Evolutionary conservation across 345 rosid genomes (phyloP).

Genomic region (Microcos paniculata): DNA sequence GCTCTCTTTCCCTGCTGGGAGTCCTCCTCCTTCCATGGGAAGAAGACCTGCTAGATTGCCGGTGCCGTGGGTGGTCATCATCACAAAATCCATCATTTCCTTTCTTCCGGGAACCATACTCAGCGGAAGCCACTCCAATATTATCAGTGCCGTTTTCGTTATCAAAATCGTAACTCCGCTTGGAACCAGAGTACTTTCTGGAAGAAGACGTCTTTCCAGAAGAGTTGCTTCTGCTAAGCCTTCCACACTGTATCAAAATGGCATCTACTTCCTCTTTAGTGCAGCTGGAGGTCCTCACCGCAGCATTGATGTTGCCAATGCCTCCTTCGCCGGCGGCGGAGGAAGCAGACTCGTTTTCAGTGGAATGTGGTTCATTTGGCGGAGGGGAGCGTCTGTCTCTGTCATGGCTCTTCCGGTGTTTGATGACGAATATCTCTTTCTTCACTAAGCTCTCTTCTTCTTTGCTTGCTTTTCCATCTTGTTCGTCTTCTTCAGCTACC

Average conservation of each 20-base stretch:
- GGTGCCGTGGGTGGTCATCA: slow-evolving; percentile 50
- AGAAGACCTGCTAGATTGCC: slow-evolving; percentile 44
- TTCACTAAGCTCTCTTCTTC: slow-evolving; percentile 2
- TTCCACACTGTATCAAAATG: slow-evolving; percentile 88
- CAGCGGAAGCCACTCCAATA: slow-evolving; percentile 24
- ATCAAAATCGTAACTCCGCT: slow-evolving; percentile 87
- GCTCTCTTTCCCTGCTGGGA: slow-evolving; percentile 89
- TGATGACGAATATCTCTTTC: slow-evolving; percentile 59
- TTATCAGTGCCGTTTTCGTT: slow-evolving; percentile 27
- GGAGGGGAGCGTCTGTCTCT: slow-evolving; percentile 36
- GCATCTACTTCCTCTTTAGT: slow-evolving; percentile 89
- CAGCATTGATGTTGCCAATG: slow-evolving; percentile 16
- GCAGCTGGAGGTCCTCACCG: slow-evolving; percentile 54
- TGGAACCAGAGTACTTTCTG: slow-evolving; percentile 75
- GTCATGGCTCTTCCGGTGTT: slow-evolving; percentile 83
- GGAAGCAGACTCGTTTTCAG: neutral
- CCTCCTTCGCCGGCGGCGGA: slow-evolving; percentile 29
- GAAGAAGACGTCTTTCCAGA: slow-evolving; percentile 42
- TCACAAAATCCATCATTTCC: slow-evolving; percentile 19
- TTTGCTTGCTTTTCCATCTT: neutral
- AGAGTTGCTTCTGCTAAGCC: slow-evolving; percentile 84
- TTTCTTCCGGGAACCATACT: slow-evolving; percentile 15
- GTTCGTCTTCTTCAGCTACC: neutral
- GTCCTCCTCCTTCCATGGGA: slow-evolving; percentile 80
- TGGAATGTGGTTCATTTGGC: slow-evolving; percentile 3